Conservation (phyloP, 1,284 basidiomycete genomes). For the Ustilago xerochloae region DNA sequence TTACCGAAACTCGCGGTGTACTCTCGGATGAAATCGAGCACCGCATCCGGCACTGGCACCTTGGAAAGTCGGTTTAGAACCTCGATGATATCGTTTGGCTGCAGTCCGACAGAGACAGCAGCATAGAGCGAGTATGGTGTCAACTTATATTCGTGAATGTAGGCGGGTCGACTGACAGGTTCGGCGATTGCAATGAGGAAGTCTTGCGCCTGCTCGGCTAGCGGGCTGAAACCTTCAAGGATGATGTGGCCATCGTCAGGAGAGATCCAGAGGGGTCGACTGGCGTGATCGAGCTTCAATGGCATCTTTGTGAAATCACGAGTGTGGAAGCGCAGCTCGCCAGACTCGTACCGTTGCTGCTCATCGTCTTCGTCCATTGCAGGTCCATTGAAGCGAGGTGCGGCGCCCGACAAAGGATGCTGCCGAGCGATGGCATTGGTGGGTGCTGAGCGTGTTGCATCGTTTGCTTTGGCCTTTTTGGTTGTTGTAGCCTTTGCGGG, state of each 20-base stretch:
- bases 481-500: conserved; percentile 4
- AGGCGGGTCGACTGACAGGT: conserved; percentile 95
- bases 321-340: conserved; percentile 79
- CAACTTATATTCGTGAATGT: conserved; percentile 99
- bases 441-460: not conserved
- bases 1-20: conserved; percentile 67
- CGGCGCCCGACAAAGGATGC: conserved; percentile 46
- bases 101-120: conserved; percentile 95
- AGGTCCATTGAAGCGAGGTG: conserved; percentile 39
- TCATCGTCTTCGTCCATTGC: conserved; percentile 46
- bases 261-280: conserved; percentile 66
- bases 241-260: conserved; percentile 67
- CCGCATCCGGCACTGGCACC: conserved; percentile 63
- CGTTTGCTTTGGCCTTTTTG: conserved; percentile 15
- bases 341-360: conserved; percentile 36
- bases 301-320: conserved; percentile 64
- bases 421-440: conserved; percentile 25
- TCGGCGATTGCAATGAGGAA: conserved; percentile 98
- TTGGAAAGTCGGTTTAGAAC: conserved; percentile 72
- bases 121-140: conserved; percentile 98
- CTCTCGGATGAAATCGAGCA: conserved; percentile 64
- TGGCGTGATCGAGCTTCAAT: conserved; percentile 64
- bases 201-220: conserved; percentile 97
- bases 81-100: conserved; percentile 98
- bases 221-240: conserved; percentile 73